phyloP scores from a whole-genome alignment of 495 filamentous ascomycete genomes.

The Aspergillus biplanus region DNA sequence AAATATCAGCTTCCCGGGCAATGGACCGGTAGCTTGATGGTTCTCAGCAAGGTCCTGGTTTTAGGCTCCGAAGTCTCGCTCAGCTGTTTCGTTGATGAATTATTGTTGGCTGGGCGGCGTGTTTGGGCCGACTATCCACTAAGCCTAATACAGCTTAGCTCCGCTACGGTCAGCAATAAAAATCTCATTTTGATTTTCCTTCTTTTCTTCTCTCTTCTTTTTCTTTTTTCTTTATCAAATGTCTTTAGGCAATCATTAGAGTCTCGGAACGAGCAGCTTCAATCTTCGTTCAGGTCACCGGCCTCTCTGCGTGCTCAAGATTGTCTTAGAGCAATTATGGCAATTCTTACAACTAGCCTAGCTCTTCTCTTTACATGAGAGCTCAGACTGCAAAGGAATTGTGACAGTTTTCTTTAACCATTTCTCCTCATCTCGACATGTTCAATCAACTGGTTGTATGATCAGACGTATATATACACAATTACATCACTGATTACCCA shows the following conservation, averaged over 20 bases:
- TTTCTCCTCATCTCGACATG: background rate
- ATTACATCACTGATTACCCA: conserved; percentile 18
- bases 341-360: conserved; percentile 72
- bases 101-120: conserved; percentile 27
- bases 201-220: conserved; percentile 47
- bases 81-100: conserved; percentile 19
- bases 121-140: conserved; percentile 41
- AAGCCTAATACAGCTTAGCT: conserved; percentile 38
- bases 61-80: conserved; percentile 12
- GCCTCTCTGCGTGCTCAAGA: conserved; percentile 97
- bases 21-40: conserved; percentile 11
- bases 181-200: conserved; percentile 27
- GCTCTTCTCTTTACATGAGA: conserved; percentile 55
- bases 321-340: conserved; percentile 82
- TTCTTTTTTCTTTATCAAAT: conserved; percentile 69
- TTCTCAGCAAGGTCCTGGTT: conserved; percentile 16
- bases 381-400: conserved; percentile 55
- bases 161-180: conserved; percentile 28
- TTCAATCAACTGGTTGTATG: background rate
- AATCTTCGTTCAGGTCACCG: conserved; percentile 93
- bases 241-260: conserved; percentile 99
- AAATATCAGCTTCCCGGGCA: conserved; percentile 6
- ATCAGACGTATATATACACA: background rate
- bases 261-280: conserved; percentile 95
- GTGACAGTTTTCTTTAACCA: conserved; percentile 39